Evolutionary conservation across 306 rosid species (phyloP), one percentile per base, ranked within the genome.

Genomic region (Sindora glabra): DNA sequence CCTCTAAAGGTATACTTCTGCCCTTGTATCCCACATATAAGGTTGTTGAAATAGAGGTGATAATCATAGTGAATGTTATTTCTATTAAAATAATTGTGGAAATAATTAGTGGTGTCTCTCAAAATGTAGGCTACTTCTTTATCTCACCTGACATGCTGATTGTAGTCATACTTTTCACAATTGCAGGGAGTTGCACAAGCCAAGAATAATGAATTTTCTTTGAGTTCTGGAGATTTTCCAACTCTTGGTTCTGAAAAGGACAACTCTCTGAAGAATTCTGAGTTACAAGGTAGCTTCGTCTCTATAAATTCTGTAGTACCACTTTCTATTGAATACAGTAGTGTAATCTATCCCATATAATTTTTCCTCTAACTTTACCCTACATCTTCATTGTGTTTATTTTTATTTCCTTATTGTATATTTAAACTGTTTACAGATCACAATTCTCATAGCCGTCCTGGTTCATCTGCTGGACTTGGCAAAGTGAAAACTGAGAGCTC

Each of bases 181-280:
- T 1, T 72, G 80, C 72, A 92, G 98, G 95, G 95, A 56, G 72
- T 75, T 64, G 5, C 60, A 22, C 80, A 71, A 46, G 59, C 76
- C 56, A 88, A 82, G 77, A 75, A 74, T 48, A 90, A 80, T 65
- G 88, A 66, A 56, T 92, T 92, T 81, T 86, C 95, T 26, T 77
- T 89, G 54, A 65, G 90, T 64, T 83, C 96, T 56, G 98, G 96
- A 74, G 95, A 92, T 69, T 92, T 92, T 74, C 98, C 98, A 18
- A 79, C 95, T 27, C 98, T 92, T 79, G 95, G 98, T 76, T 86
- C 95, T 16, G 95, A 82, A 44, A 91, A 81, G 75, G 98, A 86
- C 62, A 81, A 77, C 57, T 61, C 77, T 45, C 77, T 66, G 37
- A 88, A 71, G 78, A 73, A 70, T 68, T 72, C 80, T 16, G 90